Evolutionary conservation across 2,329 filamentous ascomycete genomes (phyloP), one percentile per base, ranked within the genome.

Genomic region (Calonectria multiphialidica): DNA sequence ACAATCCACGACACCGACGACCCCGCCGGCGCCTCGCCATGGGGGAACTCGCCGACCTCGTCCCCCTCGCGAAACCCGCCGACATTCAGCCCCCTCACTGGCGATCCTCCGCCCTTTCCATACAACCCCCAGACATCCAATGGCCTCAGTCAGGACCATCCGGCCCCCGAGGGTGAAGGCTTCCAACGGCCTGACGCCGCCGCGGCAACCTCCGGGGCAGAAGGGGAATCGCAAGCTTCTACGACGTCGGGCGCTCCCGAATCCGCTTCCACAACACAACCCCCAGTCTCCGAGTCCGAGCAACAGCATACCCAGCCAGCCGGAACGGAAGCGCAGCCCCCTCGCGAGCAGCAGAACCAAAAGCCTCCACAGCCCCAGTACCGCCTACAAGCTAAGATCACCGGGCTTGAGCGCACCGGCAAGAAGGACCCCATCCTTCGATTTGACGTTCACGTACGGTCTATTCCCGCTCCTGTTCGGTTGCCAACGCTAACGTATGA

Each of bases 341-440:
- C 72, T n/a, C 84, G 85, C 55, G 82, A 83, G 65, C 85, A 86
- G 72, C 87, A 87, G 68, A 91, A 90, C 3, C 95, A 91, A 3
- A 82, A 84, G 75, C 85, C 87, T 13, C 86, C 90, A 50, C 89
- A 91, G 67, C 93, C 94, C 33, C 91, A 93, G 73, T 96, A 94
- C 84, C 96, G 95, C 84, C 90, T 99, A 44, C 95, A 98, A 82
- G 95, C 94, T 55, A 99, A 98, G 87, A 95, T 99, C 75, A 98
- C 96, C 1, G 95, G 94, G 2, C 87, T 99, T 59, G 97, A 99
- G 86, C 90, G 97, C 72, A 97, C 94, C 5, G 96, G 96, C 73
- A 95, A 97, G 84, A 99, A 98, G 84, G 97, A 99, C 80, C 95
- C 96, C 1, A 95, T 98, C 76, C 85, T 99, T 72, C 92, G 95